phyloP scores from a whole-genome alignment of 805 yeast genomes.

The Debaryomyces prosopidis region DNA sequence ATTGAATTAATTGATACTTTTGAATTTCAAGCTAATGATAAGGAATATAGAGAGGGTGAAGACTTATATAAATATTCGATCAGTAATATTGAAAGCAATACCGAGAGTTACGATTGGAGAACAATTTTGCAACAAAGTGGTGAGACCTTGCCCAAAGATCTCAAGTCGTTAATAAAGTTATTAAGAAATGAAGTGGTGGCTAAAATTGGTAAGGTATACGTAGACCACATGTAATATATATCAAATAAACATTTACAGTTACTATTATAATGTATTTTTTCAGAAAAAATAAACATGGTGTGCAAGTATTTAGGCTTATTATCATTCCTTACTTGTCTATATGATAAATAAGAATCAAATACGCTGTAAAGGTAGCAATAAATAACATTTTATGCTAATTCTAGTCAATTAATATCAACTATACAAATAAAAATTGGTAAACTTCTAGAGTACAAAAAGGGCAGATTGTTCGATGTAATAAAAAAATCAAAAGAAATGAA shows the following conservation, averaged over 20 bases:
- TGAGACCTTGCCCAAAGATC: constrained; percentile 22
- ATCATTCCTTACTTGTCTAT: neutral
- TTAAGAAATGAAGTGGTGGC: constrained; percentile 34
- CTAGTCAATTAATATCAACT: neutral
- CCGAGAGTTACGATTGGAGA: constrained; percentile 39
- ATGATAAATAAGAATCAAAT: neutral
- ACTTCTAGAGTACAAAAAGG: neutral
- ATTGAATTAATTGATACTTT: constrained; percentile 41
- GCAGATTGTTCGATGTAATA: neutral
- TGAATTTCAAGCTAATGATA: constrained; percentile 22
- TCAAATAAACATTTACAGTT: neutral
- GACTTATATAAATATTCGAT: constrained; percentile 32
- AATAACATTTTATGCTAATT: neutral
- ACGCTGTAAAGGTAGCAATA: neutral
- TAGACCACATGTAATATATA: constrained; percentile 11
- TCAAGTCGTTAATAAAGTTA: constrained; percentile 22
- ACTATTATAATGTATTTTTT: neutral
- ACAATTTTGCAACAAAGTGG: constrained; percentile 15
- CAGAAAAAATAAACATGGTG: neutral
- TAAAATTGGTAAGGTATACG: constrained; percentile 37
- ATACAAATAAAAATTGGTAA: neutral
- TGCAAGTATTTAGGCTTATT: neutral
- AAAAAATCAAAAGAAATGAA: constrained; percentile 4
- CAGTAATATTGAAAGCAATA: constrained; percentile 17
- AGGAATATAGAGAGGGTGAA: constrained; percentile 29